Evolutionary conservation across 495 filamentous ascomycete species (phyloP), one percentile per base, ranked within the genome.

Genomic region (Penicillium tannophilum): DNA sequence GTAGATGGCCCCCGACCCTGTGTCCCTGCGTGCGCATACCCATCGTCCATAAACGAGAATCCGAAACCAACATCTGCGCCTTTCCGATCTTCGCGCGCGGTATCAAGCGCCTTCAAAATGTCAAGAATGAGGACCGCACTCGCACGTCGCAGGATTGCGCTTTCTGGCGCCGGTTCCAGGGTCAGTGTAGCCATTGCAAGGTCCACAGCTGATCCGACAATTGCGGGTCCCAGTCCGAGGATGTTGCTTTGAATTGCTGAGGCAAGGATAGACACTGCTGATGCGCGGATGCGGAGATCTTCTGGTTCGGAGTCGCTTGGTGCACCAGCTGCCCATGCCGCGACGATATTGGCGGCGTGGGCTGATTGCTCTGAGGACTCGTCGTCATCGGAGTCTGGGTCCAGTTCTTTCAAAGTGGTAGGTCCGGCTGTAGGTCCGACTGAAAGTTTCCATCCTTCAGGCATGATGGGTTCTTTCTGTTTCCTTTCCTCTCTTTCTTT

Each of bases 261-360:
- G 0, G 84, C 84, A 19, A 94, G 76, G 17, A 96, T 82, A 6
- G 88, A 89, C 1, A 96, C 71, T 3, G 91, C 90, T 0, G 90
- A 94, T 9, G 90, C 80, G 6, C 92, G 85, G 39, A 92, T 80
- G 14, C 92, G 81, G 2, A 93, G 76, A 64, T 96, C 91, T 63
- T 96, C 92, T 19, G 82, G 78, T 24, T 77, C 70, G 23, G 72
- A 67, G 49, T 79, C 75, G 6, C 65, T 55, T 0, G 83, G 80
- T 1, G 85, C 82, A 52, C 82, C 88, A 43, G 81, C 80, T 52
- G 86, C 84, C 92, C 92, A 96, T 6, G 88, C 88, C 6, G 79
- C 73, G 2, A 95, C 79, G 39, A 95, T 90, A 47, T 82, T 81
- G 16, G 81, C 80, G 0, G 88, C 74, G 11, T 85, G 71, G 3